Evolutionary conservation across 768 basidiomycete genomes (phyloP).

Genomic region (Kwoniella shandongensis): DNA sequence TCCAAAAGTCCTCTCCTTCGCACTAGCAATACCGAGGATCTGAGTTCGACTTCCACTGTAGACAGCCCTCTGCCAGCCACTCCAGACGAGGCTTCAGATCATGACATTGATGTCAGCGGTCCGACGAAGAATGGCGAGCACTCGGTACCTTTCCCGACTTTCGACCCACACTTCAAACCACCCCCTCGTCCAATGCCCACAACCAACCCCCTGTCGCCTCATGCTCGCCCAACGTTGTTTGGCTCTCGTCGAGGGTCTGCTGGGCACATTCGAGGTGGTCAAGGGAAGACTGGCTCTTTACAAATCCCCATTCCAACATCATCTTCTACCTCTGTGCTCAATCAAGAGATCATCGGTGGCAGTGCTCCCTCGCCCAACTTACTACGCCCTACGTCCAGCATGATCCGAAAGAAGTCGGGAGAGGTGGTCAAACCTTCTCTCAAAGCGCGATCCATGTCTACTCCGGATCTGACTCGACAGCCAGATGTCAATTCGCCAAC

Average conservation of each 20-base stretch:
- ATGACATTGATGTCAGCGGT: background rate
- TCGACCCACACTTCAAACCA: constrained; percentile 30
- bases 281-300: constrained; percentile 36
- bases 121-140: constrained; percentile 8
- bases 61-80: constrained; percentile 40
- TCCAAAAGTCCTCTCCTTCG: constrained; percentile 25
- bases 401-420: constrained; percentile 88
- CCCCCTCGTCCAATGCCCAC: constrained; percentile 24
- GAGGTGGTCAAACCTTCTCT: constrained; percentile 89
- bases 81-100: constrained; percentile 32
- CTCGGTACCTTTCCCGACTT: constrained; percentile 31
- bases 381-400: constrained; percentile 45
- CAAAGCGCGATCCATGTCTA: constrained; percentile 65
- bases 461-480: constrained; percentile 58
- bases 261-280: constrained; percentile 32
- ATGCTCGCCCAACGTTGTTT: constrained; percentile 19
- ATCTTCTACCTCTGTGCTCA: constrained; percentile 27
- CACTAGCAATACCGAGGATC: constrained; percentile 30
- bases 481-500: constrained; percentile 66
- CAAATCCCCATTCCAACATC: constrained; percentile 42
- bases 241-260: constrained; percentile 24
- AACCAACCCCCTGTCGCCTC: constrained; percentile 15
- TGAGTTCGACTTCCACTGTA: constrained; percentile 40
- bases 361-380: constrained; percentile 12
- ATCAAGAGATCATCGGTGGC: constrained; percentile 10